phyloP scores from a whole-genome alignment of 2,329 filamentous ascomycete species.

The Clarireedia monteithiana region DNA sequence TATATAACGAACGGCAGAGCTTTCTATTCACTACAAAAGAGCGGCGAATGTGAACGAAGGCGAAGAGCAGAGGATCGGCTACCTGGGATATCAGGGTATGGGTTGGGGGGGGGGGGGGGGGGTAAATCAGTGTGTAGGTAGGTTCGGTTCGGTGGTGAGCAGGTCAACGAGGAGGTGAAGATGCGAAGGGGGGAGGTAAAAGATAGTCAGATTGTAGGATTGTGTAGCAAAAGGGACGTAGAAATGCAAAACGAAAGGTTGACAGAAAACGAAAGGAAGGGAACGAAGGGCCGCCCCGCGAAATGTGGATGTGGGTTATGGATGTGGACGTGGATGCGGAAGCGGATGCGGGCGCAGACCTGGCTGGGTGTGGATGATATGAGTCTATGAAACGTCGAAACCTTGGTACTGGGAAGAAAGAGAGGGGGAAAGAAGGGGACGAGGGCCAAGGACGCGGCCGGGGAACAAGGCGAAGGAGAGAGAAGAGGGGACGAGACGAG shows the following conservation, averaged over 20 bases:
- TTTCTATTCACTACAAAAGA: background rate
- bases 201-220: background rate
- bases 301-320: background rate
- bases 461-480: background rate
- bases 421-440: background rate
- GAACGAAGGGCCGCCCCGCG: background rate
- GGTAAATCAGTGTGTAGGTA: background rate
- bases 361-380: background rate
- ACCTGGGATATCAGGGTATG: background rate
- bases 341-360: too few species aligned
- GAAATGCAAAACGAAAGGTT: background rate
- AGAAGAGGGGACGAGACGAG: background rate
- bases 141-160: background rate
- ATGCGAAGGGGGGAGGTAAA: background rate
- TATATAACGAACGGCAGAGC: background rate
- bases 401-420: background rate
- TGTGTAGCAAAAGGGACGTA: constrained; percentile 2
- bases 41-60: background rate
- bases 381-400: background rate
- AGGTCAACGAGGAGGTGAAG: background rate
- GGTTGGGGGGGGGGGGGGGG: too few species aligned
- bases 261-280: background rate
- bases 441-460: background rate
- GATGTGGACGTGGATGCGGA: too few species aligned
- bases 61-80: background rate